A percentile compares a stretch with the other conserved stretches of the same genome.
Evolutionary conservation across 257 asterid genomes (phyloP).

Genomic region (Jacaranda mimosifolia): DNA sequence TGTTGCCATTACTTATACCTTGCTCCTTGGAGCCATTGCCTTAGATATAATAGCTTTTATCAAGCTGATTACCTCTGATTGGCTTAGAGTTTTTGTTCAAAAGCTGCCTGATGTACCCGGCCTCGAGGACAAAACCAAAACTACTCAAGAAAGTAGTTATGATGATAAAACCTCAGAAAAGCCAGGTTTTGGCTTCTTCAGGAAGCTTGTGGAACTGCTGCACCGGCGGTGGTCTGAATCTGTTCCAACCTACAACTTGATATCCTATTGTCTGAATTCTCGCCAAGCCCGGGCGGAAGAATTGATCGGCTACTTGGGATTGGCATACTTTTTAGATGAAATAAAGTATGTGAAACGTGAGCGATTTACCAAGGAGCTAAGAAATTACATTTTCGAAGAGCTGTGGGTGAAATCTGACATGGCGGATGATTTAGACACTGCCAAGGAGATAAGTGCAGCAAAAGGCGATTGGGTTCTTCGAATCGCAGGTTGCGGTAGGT

Average conservation of each 20-base stretch:
- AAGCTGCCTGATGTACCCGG: slow-evolving; percentile 43
- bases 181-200: not conserved
- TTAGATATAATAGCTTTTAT: slow-evolving; percentile 45
- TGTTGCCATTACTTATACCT: slow-evolving; percentile 50
- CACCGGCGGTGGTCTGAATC: slow-evolving; percentile 55
- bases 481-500: slow-evolving; percentile 15
- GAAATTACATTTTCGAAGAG: slow-evolving; percentile 49
- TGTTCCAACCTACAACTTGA: slow-evolving; percentile 46
- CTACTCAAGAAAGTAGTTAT: not conserved
- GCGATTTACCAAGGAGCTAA: slow-evolving; percentile 35
- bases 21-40: slow-evolving; percentile 57
- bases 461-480: slow-evolving; percentile 59
- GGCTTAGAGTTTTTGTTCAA: slow-evolving; percentile 29
- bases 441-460: slow-evolving; percentile 54
- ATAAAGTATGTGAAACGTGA: slow-evolving; percentile 24
- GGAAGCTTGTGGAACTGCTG: not conserved
- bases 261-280: slow-evolving; percentile 40
- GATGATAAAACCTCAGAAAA: not conserved
- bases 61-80: slow-evolving; percentile 52
- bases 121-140: not conserved
- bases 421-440: slow-evolving; percentile 46
- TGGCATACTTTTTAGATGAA: slow-evolving; percentile 33
- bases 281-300: slow-evolving; percentile 33
- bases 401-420: slow-evolving; percentile 40
- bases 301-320: slow-evolving; percentile 35